Base-by-base conservation (phyloP, 2,329 filamentous ascomycete genomes). In the Podosphaera fusca region DNA sequence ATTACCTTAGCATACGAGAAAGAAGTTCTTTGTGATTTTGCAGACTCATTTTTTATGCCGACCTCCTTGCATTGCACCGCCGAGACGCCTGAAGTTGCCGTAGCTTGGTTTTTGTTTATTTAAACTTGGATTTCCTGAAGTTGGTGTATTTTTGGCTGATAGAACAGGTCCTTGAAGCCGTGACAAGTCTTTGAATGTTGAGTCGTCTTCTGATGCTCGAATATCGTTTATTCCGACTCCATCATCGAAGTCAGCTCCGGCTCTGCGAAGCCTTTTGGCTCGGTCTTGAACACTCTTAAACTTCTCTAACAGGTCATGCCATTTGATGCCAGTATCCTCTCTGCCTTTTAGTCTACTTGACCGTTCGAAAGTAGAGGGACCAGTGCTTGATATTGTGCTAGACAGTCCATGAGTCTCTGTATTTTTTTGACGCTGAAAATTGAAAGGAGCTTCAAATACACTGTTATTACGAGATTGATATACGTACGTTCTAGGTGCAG, bases 281-380 rank as follows among this genome's bases (percentile, higher is more conserved):
- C 80, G 81, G 63, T 98, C 92, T 66, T 98, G 92, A 1, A 94
- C 90, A 56, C 77, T 80, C 62, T 86, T 85, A 71, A 98, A 98
- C 67, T 95, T 95, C 61, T 98, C 92, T 4, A 98, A 76, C 40
- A 98, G 75, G 64, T 98, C 92, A 2, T 78, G 80, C 92, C 92
- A 98, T 57, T 85, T 83, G 63, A 98, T 94, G 38, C 80, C 82
- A 56, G 79, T 80, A 57, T 95, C 89, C 61, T 94, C 87, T 57
- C 89, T 54, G 78, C 80, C 68, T 79, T 95, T 75, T 53, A 95
- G 75, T 59, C 88, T 77, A 63, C 85, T 90, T 36, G 82, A 76
- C 59, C 84, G 76, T 64, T 88, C 84, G 68, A 83, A 87, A 61
- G 72, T 76, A 58, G 80, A 75, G 52, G 70, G 71, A 47, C 71